phyloP scores from a whole-genome alignment of 192 early-diverging fungal genomes.

The Phycomyces blakesleeanus region DNA sequence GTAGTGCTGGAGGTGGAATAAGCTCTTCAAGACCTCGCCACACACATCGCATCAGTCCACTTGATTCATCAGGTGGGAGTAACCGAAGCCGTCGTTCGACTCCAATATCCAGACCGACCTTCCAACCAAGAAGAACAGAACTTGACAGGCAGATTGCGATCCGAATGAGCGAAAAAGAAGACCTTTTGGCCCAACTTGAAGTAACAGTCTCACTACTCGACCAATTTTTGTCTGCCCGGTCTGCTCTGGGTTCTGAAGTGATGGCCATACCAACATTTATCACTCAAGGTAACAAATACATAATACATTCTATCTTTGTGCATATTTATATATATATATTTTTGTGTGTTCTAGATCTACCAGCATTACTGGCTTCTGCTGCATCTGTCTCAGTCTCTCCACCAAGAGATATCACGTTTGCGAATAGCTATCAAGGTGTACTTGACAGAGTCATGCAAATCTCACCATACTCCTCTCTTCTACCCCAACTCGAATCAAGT shows the following conservation, averaged over 20 bases:
- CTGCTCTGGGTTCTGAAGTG: conserved; percentile 3
- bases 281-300: conserved; percentile 7
- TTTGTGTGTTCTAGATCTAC: conserved; percentile 8
- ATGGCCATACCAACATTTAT: conserved; percentile 14
- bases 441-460: conserved; percentile 16
- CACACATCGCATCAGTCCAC: too few species aligned
- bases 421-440: conserved; percentile 5
- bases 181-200: conserved; percentile 17
- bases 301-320: background rate
- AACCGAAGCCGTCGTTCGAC: background rate
- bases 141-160: conserved; percentile 14
- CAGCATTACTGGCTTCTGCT: conserved; percentile 12
- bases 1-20: conserved; percentile 1
- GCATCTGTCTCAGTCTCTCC: background rate
- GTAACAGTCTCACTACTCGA: conserved; percentile 19
- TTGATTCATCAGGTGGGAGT: background rate
- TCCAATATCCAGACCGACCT: background rate
- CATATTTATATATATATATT: too few species aligned
- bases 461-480: conserved; percentile 15
- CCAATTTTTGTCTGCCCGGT: conserved; percentile 17
- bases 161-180: conserved; percentile 17
- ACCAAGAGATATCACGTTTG: background rate
- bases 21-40: background rate
- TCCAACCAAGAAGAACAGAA: conserved; percentile 5
- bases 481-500: conserved; percentile 12